Evolutionary conservation across 2,329 filamentous ascomycete genomes (phyloP).

Genomic region (Ophiocordyceps camponoti-saundersi): DNA sequence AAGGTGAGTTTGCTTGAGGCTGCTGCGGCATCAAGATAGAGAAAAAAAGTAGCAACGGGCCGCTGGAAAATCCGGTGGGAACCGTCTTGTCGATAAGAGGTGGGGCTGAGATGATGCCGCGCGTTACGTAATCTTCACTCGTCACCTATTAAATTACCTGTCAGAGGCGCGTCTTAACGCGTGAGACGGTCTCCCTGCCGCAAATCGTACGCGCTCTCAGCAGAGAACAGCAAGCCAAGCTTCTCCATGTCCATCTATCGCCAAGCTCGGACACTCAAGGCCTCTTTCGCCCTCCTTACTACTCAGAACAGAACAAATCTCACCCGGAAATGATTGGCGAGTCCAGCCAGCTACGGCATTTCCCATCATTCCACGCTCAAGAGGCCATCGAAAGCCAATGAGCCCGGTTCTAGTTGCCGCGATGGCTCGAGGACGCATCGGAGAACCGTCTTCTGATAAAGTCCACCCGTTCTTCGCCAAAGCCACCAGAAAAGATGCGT

Average conservation of each 20-base stretch:
- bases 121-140: not conserved
- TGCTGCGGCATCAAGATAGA: not conserved
- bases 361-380: not conserved
- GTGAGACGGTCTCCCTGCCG: not conserved
- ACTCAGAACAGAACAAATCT: not conserved
- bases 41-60: conserved; percentile 17
- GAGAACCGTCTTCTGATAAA: conserved; percentile 21
- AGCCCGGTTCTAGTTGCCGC: conserved; percentile 22
- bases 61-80: conserved; percentile 17
- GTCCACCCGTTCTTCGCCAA: conserved; percentile 38
- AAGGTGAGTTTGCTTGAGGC: not conserved
- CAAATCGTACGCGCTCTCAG: not conserved
- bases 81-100: not conserved
- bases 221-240: not conserved
- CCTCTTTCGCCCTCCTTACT: not conserved
- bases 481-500: conserved; percentile 4
- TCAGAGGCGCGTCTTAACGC: conserved; percentile 2
- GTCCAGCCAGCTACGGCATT: not conserved
- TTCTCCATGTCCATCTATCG: not conserved
- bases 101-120: not conserved
- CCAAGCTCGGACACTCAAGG: not conserved
- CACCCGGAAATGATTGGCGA: not conserved
- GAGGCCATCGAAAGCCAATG: conserved; percentile 17
- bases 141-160: not conserved
- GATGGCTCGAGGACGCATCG: conserved; percentile 25